Conservation (phyloP, 1,284 basidiomycete genomes). For the Serendipita sp. region DNA sequence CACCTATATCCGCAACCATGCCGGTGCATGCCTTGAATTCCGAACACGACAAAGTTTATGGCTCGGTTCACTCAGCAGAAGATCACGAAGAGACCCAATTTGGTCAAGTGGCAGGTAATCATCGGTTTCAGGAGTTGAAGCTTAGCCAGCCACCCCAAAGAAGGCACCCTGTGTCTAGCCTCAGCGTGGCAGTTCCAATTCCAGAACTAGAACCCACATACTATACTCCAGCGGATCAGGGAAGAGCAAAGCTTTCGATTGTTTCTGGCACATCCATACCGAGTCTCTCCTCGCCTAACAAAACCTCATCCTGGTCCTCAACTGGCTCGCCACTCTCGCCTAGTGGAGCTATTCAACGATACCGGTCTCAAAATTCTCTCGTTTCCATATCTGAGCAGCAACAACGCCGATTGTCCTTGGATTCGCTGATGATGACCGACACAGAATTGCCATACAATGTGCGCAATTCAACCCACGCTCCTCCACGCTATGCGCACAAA, state of each 20-base stretch:
- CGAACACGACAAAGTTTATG: not conserved
- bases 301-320: not conserved
- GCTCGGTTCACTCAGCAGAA: not conserved
- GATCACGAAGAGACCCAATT: not conserved
- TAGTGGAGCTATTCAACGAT: not conserved
- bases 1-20: conserved; percentile 1
- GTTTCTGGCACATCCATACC: not conserved
- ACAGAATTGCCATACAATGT: not conserved
- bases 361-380: not conserved
- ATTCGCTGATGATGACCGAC: not conserved
- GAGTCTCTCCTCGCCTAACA: not conserved
- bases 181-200: not conserved
- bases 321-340: not conserved
- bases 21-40: not conserved
- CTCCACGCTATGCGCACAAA: not conserved
- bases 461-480: not conserved
- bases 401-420: not conserved
- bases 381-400: not conserved
- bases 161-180: not conserved
- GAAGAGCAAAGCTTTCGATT: not conserved
- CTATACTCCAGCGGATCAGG: not conserved
- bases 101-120: not conserved
- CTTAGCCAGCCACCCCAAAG: not conserved
- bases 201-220: not conserved
- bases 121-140: not conserved